Evolutionary conservation across 345 rosid genomes (phyloP), one percentile per base, ranked within the genome.

Genomic region (Euphorbia lathyris): DNA sequence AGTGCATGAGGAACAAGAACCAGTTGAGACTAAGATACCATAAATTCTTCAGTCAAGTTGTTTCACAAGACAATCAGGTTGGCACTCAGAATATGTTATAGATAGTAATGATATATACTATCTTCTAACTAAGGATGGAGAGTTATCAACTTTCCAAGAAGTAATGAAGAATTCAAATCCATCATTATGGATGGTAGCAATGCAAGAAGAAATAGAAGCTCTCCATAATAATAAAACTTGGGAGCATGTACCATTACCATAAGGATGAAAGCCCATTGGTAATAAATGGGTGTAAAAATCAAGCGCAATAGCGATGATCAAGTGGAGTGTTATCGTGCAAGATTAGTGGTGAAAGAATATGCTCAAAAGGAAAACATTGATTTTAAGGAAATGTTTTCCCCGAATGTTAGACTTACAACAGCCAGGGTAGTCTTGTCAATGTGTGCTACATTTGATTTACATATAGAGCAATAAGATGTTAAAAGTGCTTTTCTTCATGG

Each of bases 41-140:
- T 5, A 56, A 36, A 16, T 22, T 68, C 16, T 20, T 22, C 9
- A 1, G 1, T 36, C 63, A 30, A 12, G 5, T 68, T 16, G 34
- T 1, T 1, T 7, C 20, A 68, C 3, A 23, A 69, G 7, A 56
- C 0, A 1, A 12, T 16, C 25, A 25, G 5, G 9, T 1, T 56
- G 36, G 63, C 51, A 22, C 22, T 57, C 56, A 1, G 26, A 58
- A 1, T 69, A 69, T 58, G 27, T 69, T 27, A 65, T 47, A 16
- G 52, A 40, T 7, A 40, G 32, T 2, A 40, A 64, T 43, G 26
- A n/a, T 43, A 32, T 53, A 40, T 20, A 43, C 17, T 42, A 19
- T 43, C 11, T 64, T 43, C 5, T 64, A 64, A 64, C 16, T 8
- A 19, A 64, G 53, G 51, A 64, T 19, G 67, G 17, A 42, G 53